phyloP scores from a whole-genome alignment of 345 rosid genomes.

The Hypericum perforatum region DNA sequence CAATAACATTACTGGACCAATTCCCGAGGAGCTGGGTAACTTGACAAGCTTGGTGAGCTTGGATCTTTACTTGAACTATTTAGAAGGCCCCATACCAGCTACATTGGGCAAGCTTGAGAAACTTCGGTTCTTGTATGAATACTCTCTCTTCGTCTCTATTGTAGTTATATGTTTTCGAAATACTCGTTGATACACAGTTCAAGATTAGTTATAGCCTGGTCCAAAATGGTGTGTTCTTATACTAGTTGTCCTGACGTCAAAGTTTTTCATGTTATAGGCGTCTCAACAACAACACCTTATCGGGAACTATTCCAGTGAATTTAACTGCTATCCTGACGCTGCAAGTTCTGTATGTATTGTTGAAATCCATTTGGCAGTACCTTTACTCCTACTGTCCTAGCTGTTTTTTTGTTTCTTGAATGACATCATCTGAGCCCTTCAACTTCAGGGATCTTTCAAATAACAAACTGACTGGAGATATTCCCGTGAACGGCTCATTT shows the following conservation, averaged over 20 bases:
- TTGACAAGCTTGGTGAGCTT: constrained; percentile 77
- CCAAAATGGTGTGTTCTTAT: too few relatives aligned
- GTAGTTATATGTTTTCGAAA: too few relatives aligned
- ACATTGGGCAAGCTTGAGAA: constrained; percentile 48
- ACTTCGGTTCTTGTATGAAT: constrained; percentile 66
- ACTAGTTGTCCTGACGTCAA: too few relatives aligned
- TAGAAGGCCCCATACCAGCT: constrained; percentile 48
- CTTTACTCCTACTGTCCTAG: not conserved
- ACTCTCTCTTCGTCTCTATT: constrained; percentile 4
- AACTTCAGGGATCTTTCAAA: constrained; percentile 78
- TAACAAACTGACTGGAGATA: constrained; percentile 48
- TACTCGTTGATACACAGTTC: too few relatives aligned
- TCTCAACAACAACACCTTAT: constrained; percentile 61
- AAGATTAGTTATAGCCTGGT: too few relatives aligned
- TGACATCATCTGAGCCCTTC: constrained; percentile 7
- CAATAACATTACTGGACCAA: constrained; percentile 52
- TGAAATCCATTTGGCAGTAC: not conserved
- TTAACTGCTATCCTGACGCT: constrained; percentile 35
- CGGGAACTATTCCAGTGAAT: constrained; percentile 44
- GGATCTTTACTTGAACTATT: constrained; percentile 76
- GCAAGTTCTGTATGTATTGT: constrained; percentile 67
- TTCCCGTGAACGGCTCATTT: constrained; percentile 80
- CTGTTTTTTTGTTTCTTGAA: not conserved
- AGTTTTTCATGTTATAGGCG: constrained; percentile 37
- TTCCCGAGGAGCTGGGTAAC: constrained; percentile 81